Conservation (phyloP, 2,329 filamentous ascomycete species). For the Cladosporium colombiae region DNA sequence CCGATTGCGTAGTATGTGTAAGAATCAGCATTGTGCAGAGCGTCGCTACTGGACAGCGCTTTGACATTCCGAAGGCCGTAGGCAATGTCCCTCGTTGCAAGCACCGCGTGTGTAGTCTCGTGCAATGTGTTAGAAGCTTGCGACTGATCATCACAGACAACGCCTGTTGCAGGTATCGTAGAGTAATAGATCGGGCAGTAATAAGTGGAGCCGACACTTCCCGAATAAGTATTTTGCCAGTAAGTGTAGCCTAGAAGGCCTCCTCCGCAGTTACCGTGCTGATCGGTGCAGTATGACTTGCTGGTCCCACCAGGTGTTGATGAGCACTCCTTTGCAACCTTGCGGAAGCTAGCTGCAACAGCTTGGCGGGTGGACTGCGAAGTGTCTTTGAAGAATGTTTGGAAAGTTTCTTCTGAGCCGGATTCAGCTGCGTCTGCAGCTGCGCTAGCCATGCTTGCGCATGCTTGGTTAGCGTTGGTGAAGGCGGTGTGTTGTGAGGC, state of each 20-base stretch:
- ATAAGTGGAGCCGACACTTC: conserved; percentile 57
- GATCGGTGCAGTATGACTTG: conserved; percentile 60
- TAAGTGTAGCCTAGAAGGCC: conserved; percentile 58
- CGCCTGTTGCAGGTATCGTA: conserved; percentile 50
- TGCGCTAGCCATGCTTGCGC: conserved; percentile 52
- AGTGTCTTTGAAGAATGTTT: conserved; percentile 65
- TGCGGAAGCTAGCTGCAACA: conserved; percentile 53
- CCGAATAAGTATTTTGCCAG: background rate
- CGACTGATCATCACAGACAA: conserved; percentile 62
- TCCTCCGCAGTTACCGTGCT: conserved; percentile 52
- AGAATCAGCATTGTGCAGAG: conserved; percentile 64
- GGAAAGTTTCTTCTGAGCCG: conserved; percentile 52
- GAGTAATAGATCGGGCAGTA: conserved; percentile 64
- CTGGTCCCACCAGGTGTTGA: conserved; percentile 52
- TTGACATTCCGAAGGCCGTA: conserved; percentile 56
- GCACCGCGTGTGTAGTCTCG: conserved; percentile 61
- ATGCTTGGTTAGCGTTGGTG: conserved; percentile 54
- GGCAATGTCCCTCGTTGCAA: conserved; percentile 56
- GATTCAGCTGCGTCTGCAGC: conserved; percentile 55
- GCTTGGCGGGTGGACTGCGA: conserved; percentile 45
- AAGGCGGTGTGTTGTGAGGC: conserved; percentile 49
- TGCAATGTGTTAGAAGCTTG: conserved; percentile 65
- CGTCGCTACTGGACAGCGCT: conserved; percentile 49
- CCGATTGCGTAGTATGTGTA: conserved; percentile 53
- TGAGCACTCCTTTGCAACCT: conserved; percentile 57